Percentiles rank a stretch among this genome's conserved stretches.
Evolutionary conservation across 2,329 filamentous ascomycete genomes (phyloP).

Genomic region (Bipolaris zeicola): DNA sequence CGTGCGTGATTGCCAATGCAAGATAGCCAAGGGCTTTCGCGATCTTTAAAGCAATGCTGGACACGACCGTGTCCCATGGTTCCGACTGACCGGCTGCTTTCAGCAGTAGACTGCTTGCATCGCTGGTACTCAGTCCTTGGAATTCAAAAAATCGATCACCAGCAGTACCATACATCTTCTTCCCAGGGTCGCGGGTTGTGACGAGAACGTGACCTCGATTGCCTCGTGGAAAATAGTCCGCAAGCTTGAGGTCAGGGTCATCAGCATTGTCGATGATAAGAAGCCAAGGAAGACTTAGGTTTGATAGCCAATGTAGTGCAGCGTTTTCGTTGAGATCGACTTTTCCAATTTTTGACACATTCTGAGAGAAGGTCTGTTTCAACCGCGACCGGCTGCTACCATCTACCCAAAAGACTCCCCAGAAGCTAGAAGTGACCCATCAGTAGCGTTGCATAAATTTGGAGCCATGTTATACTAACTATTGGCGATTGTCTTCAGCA

Average conservation of each 20-base stretch:
- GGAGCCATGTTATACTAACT: constrained; percentile 21
- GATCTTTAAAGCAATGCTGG: background rate
- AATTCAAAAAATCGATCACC: constrained; percentile 25
- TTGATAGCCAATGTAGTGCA: constrained; percentile 28
- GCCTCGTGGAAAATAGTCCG: constrained; percentile 30
- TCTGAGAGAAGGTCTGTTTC: constrained; percentile 29
- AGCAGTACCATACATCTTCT: constrained; percentile 25
- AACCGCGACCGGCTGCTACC: constrained; percentile 32
- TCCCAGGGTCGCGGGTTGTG: constrained; percentile 34
- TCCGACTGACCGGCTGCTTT: constrained; percentile 19
- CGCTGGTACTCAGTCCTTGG: constrained; percentile 20
- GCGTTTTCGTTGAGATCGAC: constrained; percentile 37
- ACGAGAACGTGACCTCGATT: constrained; percentile 34
- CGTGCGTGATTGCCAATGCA: constrained; percentile 31
- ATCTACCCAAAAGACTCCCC: constrained; percentile 49
- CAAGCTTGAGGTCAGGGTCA: constrained; percentile 24
- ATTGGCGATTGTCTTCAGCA: constrained; percentile 43
- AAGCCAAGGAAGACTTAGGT: constrained; percentile 29
- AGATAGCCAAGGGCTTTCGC: constrained; percentile 26
- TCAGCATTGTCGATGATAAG: constrained; percentile 42
- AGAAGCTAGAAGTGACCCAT: constrained; percentile 28
- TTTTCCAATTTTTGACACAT: constrained; percentile 31
- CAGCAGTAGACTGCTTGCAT: constrained; percentile 30
- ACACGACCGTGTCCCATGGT: background rate
- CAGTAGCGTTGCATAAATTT: constrained; percentile 7